Evolutionary conservation across 352 stramenopile species (phyloP), one percentile per base, ranked within the genome.

Genomic region (Pythium plurisporium): DNA sequence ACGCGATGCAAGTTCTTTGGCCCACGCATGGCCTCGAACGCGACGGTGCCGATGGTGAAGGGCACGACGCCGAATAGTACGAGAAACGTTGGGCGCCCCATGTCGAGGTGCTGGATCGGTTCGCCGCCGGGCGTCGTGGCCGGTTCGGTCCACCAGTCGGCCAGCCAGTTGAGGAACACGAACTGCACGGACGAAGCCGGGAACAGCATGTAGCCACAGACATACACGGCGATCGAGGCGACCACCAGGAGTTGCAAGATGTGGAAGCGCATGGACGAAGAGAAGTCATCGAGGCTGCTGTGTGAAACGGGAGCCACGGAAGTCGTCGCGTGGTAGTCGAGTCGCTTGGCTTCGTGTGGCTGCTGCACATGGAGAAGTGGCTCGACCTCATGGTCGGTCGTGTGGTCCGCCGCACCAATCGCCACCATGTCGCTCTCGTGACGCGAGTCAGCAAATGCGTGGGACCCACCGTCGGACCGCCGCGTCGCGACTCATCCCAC

Each of bases 1-100:
- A 81, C 46, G 17, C 72, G 72, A 40, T 81, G 65, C 10, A 74
- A 29, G 22, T 57, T 56, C n/a, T 74, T 72, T 27, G 73, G 12
- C 12, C 50, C 55, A 10, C 55, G 55, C 49, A 66, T 49, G 47
- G 17, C 47, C 40, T 57, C 53, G 4, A 71, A 41, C 29, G 55
- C 36, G 30, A 65, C 17, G 9, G 25, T 54, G 17, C 47, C 38
- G 64, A 65, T 72, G 45, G 30, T 70, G 59, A 58, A 81, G 36
- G 45, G 81, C 6, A 84, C 20, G 10, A 84, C 64, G 14, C 63
- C 65, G 43, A 70, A 81, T 30, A 86, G 14, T 14, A 86, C 55
- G 37, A 91, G 81, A 55, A 82, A 87, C 10, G 64, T 76, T 7
- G 73, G 64, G 7, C 63, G 64, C 10, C 78, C 60, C 69, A 90